These are phyloP conservation scores for Immersiella caudata DNA, from an alignment of 495 filamentous ascomycete species.

Conservation along the genomic window DNA sequence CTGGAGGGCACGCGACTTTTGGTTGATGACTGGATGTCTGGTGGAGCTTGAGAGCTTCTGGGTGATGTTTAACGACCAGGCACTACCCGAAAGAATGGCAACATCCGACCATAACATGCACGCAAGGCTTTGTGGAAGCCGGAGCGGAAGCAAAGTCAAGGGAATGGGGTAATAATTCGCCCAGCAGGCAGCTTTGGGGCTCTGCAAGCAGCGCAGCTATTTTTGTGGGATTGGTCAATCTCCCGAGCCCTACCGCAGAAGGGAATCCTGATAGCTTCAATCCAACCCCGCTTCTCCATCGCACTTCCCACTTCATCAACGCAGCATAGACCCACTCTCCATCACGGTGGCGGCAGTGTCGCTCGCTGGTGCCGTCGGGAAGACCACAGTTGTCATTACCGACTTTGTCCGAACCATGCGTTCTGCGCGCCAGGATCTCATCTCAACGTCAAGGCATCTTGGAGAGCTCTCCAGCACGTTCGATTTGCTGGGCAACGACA, in stretches of 20 bases:
- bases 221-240: neutral
- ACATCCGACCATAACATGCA: too few relatives aligned
- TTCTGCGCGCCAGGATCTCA: neutral
- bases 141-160: too few relatives aligned
- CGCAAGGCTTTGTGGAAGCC: too few relatives aligned
- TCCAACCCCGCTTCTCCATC: neutral
- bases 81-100: too few relatives aligned
- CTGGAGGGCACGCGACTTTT: too few relatives aligned
- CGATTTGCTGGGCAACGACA: neutral
- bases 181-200: too few relatives aligned
- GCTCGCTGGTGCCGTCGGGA: neutral
- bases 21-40: too few relatives aligned
- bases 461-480: constrained; percentile 2
- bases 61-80: too few relatives aligned
- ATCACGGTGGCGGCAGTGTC: neutral
- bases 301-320: neutral
- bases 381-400: neutral
- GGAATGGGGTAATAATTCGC: too few relatives aligned
- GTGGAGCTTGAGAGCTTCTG: too few relatives aligned
- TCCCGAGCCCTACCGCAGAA: neutral
- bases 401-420: neutral
- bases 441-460: neutral
- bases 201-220: neutral
- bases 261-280: neutral
- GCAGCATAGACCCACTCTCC: neutral